These are phyloP conservation scores for Alternaria sp. DNA, from an alignment of 2,329 filamentous ascomycete genomes.

Conservation along the genomic window DNA sequence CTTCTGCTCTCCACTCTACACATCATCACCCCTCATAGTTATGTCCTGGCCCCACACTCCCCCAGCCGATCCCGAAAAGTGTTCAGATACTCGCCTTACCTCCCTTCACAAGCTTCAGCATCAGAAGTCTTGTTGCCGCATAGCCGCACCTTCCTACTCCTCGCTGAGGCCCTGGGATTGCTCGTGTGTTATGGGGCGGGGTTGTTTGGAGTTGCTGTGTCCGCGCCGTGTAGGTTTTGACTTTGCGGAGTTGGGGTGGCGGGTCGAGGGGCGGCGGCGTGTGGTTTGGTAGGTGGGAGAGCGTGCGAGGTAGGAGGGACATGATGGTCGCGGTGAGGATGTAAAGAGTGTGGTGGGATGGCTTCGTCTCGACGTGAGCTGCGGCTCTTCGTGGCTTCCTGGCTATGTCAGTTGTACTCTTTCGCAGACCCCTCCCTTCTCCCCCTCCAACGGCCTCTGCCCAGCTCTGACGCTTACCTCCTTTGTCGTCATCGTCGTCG, in stretches of 20 bases:
- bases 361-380: background rate
- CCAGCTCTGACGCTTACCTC: background rate
- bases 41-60: slow-evolving; percentile 11
- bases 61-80: slow-evolving; percentile 15
- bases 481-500: background rate
- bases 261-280: slow-evolving; percentile 7
- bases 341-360: background rate
- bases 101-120: slow-evolving; percentile 9
- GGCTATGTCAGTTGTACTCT: background rate
- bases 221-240: slow-evolving; percentile 24
- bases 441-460: background rate
- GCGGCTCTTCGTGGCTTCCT: background rate
- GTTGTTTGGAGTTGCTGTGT: slow-evolving; percentile 9
- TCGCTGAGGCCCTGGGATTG: slow-evolving; percentile 16
- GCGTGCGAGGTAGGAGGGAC: background rate
- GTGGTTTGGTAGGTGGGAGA: background rate
- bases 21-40: slow-evolving; percentile 8
- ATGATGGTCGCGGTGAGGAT: background rate
- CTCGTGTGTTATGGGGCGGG: slow-evolving; percentile 10
- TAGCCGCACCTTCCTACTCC: slow-evolving; percentile 15
- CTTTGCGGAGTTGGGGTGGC: slow-evolving; percentile 9
- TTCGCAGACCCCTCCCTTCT: background rate
- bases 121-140: slow-evolving; percentile 7
- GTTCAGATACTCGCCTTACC: slow-evolving; percentile 22
- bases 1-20: background rate